These are phyloP conservation scores for Aspergillus tanneri DNA, from an alignment of 2,329 filamentous ascomycete species.

Conservation along the genomic window DNA sequence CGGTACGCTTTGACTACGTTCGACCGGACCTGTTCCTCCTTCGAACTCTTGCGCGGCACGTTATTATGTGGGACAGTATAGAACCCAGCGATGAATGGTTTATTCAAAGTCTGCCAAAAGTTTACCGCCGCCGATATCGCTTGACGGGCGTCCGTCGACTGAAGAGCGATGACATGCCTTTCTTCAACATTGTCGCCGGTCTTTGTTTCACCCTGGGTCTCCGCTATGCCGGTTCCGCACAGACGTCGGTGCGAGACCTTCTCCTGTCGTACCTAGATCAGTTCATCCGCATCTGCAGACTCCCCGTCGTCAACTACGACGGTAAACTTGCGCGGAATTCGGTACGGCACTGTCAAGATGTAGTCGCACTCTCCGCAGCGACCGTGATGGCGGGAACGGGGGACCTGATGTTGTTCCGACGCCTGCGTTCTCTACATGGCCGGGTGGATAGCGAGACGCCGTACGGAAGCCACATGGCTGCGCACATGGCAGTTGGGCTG, in stretches of 20 bases:
- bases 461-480: conserved; percentile 90
- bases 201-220: conserved; percentile 77
- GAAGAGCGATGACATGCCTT: conserved; percentile 79
- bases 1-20: conserved; percentile 91
- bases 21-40: conserved; percentile 89
- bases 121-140: conserved; percentile 63
- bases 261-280: conserved; percentile 82
- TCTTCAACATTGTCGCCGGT: conserved; percentile 88
- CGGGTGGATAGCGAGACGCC: conserved; percentile 79
- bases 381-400: conserved; percentile 96
- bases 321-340: conserved; percentile 78
- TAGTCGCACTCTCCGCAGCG: conserved; percentile 76
- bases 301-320: conserved; percentile 69
- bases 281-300: conserved; percentile 73
- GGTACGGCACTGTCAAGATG: conserved; percentile 85
- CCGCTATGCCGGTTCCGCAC: conserved; percentile 71
- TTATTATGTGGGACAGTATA: conserved; percentile 91
- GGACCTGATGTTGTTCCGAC: conserved; percentile 79
- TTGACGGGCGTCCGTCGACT: conserved; percentile 62
- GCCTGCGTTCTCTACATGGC: conserved; percentile 83
- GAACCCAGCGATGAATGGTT: conserved; percentile 74
- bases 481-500: conserved; percentile 85
- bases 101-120: conserved; percentile 65
- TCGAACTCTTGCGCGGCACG: conserved; percentile 80
- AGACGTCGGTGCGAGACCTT: conserved; percentile 71